Conservation (phyloP, 164 flowering plant species). For the Brasenia schreberi region DNA sequence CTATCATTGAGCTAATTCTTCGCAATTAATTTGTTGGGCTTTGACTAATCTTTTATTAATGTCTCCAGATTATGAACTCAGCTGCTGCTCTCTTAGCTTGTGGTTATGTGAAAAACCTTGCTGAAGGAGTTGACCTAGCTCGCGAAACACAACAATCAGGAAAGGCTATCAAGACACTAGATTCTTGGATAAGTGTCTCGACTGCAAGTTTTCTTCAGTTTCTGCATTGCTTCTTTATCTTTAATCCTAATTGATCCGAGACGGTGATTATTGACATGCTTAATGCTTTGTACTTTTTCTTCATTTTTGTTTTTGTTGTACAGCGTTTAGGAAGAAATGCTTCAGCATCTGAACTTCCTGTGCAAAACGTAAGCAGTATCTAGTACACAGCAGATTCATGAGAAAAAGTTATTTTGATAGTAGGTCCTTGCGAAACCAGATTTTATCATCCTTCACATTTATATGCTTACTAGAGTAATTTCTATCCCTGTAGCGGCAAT, state of each 20-base stretch:
- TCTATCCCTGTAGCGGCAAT: too few relatives aligned
- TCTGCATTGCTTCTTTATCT: background rate
- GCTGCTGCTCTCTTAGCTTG: conserved; percentile 76
- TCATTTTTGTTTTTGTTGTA: background rate
- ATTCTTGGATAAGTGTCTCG: conserved; percentile 44
- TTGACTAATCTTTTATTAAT: too few relatives aligned
- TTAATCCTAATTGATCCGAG: background rate
- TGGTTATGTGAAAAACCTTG: conserved; percentile 37
- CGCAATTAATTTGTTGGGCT: too few relatives aligned
- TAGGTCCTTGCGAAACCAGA: too few relatives aligned
- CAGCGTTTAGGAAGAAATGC: background rate
- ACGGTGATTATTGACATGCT: background rate
- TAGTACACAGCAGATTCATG: too few relatives aligned
- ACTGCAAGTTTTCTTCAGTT: conserved; percentile 24
- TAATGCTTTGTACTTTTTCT: background rate
- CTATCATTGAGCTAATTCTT: too few relatives aligned
- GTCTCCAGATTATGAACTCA: conserved; percentile 60
- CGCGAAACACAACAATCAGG: conserved; percentile 68
- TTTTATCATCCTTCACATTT: too few relatives aligned
- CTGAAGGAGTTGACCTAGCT: conserved; percentile 61
- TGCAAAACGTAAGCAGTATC: background rate
- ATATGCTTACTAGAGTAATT: too few relatives aligned
- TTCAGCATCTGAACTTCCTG: background rate
- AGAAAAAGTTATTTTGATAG: too few relatives aligned
- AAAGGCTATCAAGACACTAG: conserved; percentile 49